These are phyloP conservation scores for Protomyces inouyei DNA, from an alignment of 1,139 yeast species.

Conservation along the genomic window DNA sequence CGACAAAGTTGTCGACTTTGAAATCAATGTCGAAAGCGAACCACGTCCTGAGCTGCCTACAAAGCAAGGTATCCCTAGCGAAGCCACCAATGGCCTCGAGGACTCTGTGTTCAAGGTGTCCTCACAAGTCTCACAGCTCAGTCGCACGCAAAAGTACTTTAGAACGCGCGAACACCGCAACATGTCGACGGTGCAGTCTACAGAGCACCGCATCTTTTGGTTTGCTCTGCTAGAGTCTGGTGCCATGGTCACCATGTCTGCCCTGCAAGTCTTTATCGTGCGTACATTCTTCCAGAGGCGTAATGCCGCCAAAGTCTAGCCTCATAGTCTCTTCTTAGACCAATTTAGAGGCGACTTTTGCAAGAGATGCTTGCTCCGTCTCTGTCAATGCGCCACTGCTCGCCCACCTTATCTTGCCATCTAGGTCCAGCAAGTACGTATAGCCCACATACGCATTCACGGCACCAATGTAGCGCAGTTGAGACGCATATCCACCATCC, in stretches of 20 bases:
- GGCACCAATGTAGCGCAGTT: constrained; percentile 46
- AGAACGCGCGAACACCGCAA: constrained; percentile 89
- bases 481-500: constrained; percentile 40
- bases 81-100: constrained; percentile 46
- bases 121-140: constrained; percentile 57
- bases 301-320: constrained; percentile 41
- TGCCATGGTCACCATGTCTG: constrained; percentile 81
- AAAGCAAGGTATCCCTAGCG: constrained; percentile 51
- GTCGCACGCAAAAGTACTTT: constrained; percentile 58
- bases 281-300: constrained; percentile 69
- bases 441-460: constrained; percentile 81
- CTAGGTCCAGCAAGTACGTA: constrained; percentile 66
- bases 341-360: not conserved
- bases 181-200: constrained; percentile 83
- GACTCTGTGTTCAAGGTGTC: constrained; percentile 58
- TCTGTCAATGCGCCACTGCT: constrained; percentile 74
- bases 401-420: constrained; percentile 83
- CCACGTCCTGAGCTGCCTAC: constrained; percentile 54
- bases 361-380: constrained; percentile 44
- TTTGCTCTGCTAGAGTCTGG: constrained; percentile 77
- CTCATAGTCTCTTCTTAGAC: not conserved
- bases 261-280: constrained; percentile 73
- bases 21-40: constrained; percentile 52
- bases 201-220: constrained; percentile 79
- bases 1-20: constrained; percentile 85